A percentile compares a stretch with the other conserved stretches of the same genome.
Evolutionary conservation across 1,284 basidiomycete genomes (phyloP).

Genomic region (Chiua sp.): DNA sequence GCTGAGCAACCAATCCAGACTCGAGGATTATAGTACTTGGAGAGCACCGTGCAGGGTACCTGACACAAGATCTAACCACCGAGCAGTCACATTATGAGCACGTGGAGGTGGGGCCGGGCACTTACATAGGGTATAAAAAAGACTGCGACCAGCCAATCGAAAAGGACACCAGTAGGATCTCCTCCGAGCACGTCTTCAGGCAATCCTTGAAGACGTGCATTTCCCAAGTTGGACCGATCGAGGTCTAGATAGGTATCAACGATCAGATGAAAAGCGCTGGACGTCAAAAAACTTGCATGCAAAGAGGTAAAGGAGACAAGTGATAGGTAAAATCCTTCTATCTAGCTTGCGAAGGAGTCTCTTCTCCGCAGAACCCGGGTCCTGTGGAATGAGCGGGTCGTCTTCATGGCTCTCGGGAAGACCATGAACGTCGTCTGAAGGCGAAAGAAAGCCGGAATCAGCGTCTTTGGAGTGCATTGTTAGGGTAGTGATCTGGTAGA

Average conservation of each 20-base stretch:
- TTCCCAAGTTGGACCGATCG: conserved; percentile 77
- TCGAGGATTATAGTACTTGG: conserved; percentile 70
- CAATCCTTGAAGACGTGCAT: conserved; percentile 75
- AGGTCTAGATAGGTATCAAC: conserved; percentile 51
- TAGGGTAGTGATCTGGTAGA: neutral
- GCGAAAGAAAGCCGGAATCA: conserved; percentile 9
- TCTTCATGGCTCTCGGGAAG: conserved; percentile 17
- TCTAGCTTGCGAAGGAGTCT: conserved; percentile 70
- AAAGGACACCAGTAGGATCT: conserved; percentile 67
- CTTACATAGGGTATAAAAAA: conserved; percentile 80
- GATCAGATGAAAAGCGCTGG: neutral
- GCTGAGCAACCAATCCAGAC: conserved; percentile 70
- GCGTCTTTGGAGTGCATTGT: conserved; percentile 21
- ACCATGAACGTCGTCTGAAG: conserved; percentile 7
- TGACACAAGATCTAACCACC: conserved; percentile 65
- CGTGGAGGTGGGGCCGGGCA: conserved; percentile 7
- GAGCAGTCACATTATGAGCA: neutral
- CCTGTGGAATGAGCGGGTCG: conserved; percentile 29
- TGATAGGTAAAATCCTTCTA: conserved; percentile 67
- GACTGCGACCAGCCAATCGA: conserved; percentile 76
- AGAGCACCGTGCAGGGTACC: conserved; percentile 68
- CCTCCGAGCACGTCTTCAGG: conserved; percentile 66
- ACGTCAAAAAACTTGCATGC: conserved; percentile 57
- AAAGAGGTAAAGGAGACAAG: conserved; percentile 75
- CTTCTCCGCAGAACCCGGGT: conserved; percentile 50